Conservation (phyloP, 129 eudicot genomes). For the Glebionis coronaria region DNA sequence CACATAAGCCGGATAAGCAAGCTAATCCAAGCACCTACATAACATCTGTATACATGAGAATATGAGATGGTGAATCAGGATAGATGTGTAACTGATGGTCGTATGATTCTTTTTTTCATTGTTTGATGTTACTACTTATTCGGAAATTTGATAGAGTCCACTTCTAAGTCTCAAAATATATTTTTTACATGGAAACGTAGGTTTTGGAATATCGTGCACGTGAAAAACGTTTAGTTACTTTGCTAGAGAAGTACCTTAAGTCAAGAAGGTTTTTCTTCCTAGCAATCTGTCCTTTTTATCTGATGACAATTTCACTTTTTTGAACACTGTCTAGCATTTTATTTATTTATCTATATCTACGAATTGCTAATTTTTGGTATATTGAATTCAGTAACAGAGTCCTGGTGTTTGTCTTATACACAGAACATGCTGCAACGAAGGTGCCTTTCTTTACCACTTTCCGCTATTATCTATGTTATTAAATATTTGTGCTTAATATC, state of each 20-base stretch:
- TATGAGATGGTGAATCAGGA: too few species aligned
- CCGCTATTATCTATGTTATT: not conserved
- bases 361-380: slow-evolving; percentile 44
- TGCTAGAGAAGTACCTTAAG: slow-evolving; percentile 85
- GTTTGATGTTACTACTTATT: not conserved
- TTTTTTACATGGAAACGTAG: slow-evolving; percentile 35
- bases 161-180: not conserved
- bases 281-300: not conserved
- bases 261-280: slow-evolving; percentile 61
- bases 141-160: not conserved
- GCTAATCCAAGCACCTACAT: too few species aligned
- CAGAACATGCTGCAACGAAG: slow-evolving; percentile 85
- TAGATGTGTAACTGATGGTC: too few species aligned
- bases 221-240: slow-evolving; percentile 75
- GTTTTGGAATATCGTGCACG: slow-evolving; percentile 96
- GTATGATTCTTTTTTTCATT: not conserved
- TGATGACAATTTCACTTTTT: not conserved
- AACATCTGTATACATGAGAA: too few species aligned
- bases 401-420: slow-evolving; percentile 85
- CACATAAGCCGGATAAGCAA: too few species aligned
- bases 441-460: slow-evolving; percentile 30
- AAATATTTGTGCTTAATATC: not conserved
- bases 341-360: slow-evolving; percentile 30
- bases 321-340: not conserved
- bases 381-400: slow-evolving; percentile 77